Conservation (phyloP, 306 rosid species). For the Crotalaria pallida region DNA sequence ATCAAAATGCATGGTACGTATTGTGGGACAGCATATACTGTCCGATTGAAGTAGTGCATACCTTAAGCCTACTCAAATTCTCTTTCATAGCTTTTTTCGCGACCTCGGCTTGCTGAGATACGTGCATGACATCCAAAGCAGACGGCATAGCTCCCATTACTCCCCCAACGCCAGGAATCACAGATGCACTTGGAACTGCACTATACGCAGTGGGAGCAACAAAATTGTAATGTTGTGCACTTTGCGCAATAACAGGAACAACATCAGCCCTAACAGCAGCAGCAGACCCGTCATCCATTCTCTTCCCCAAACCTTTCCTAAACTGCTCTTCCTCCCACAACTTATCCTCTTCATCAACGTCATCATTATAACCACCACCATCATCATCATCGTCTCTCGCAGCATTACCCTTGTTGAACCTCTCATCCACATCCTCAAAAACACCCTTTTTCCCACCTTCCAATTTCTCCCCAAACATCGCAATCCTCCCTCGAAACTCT, state of each 20-base stretch:
- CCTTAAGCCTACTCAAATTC: conserved; percentile 77
- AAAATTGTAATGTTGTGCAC: conserved; percentile 45
- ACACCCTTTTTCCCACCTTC: conserved; percentile 77
- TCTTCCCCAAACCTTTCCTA: conserved; percentile 92
- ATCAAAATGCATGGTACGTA: neutral
- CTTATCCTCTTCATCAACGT: conserved; percentile 77
- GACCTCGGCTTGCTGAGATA: conserved; percentile 68
- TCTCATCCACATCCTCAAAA: conserved; percentile 76
- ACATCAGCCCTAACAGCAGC: neutral
- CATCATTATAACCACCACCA: neutral
- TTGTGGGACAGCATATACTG: no score
- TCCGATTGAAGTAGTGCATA: conserved; percentile 14
- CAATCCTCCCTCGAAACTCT: conserved; percentile 70
- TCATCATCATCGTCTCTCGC: neutral
- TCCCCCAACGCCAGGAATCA: conserved; percentile 60
- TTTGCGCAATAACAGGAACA: conserved; percentile 47
- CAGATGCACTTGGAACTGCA: conserved; percentile 28
- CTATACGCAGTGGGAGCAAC: conserved; percentile 40
- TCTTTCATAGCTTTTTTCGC: conserved; percentile 61
- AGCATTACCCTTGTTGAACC: conserved; percentile 29
- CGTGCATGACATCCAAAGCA: conserved; percentile 49
- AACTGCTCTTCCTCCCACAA: conserved; percentile 96
- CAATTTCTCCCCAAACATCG: conserved; percentile 68
- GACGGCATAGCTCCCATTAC: conserved; percentile 32
- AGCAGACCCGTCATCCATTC: conserved; percentile 71